These are phyloP conservation scores for Coelastrella sp. DNA, from an alignment of 139 green algal species.

Conservation along the genomic window DNA sequence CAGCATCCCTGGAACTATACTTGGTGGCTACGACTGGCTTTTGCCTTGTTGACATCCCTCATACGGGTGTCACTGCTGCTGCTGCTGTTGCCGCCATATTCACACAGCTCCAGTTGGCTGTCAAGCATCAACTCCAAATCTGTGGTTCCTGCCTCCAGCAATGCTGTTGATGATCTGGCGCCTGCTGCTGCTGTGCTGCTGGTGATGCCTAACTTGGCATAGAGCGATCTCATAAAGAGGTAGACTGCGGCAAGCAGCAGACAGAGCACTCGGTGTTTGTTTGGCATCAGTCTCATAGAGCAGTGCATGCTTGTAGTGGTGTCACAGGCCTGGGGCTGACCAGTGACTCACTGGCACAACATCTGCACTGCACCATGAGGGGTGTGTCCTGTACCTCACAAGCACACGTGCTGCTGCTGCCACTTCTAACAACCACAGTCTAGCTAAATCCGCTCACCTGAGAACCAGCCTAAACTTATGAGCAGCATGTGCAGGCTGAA, in stretches of 20 bases:
- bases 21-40: background rate
- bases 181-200: constrained; percentile 1
- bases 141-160: background rate
- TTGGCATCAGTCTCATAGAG: too few species aligned
- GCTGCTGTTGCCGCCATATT: background rate
- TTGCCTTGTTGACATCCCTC: background rate
- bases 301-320: background rate
- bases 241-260: constrained; percentile 24
- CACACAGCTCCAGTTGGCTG: constrained; percentile 8
- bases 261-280: background rate
- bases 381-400: background rate
- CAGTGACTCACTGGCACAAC: too few species aligned
- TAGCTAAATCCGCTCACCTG: background rate
- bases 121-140: constrained; percentile 1
- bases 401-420: background rate
- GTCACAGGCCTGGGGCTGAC: background rate
- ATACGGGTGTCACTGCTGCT: constrained; percentile 1
- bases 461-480: constrained; percentile 19
- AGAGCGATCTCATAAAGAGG: constrained; percentile 31
- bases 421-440: too few species aligned
- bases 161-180: background rate
- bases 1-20: background rate
- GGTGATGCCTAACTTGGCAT: constrained; percentile 20
- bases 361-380: background rate
- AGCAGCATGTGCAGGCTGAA: constrained; percentile 44